Base-by-base conservation (phyloP, 2,329 filamentous ascomycete genomes). In the Orbilia oligospora region DNA sequence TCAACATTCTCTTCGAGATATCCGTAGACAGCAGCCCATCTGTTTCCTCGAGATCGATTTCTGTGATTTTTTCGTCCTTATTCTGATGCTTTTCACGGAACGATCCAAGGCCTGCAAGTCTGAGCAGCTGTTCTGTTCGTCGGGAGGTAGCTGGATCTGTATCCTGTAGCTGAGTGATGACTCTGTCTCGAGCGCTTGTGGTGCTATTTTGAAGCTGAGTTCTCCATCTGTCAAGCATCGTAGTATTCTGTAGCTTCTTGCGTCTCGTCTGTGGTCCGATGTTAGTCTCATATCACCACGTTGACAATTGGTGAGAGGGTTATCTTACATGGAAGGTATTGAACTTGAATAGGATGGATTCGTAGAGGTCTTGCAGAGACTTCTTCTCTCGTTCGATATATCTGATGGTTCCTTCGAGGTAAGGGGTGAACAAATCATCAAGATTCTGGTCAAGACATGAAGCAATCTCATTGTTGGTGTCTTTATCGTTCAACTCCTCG, bases 1-100 rank as follows among this genome's bases (percentile, higher is more conserved):
- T 97, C 77, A 99, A 88, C 94, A 99, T 99, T 72, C 96, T 90
- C 85, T 98, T 98, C n/a, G 94, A 93, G 83, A 92, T 94, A n/a
- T 90, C 87, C 3, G 97, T 87, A 81, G 91, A 95, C 27, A 98
- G 86, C 71, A 90, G 88, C 38, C 96, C 96, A 82, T 99, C 95
- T 83, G 95, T 91, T 76, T 98, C 96, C 44, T 76, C 80, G 61
- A 80, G 75, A 22, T 81, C 79, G 22, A 79, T 76, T 61, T 82
- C 81, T 14, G 81, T 71, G 16, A 82, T 80, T 55, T 82, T 82
- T 30, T 82, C 81, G 14, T 72, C 76, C n/a, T 65, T 72, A 12
- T 72, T 73, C n/a, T 56, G 98, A 86, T 18, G 63, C 16, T 73
- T 72, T 51, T 79, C 76, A 10, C 69, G 66, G 70, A 79, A 79